Percentiles rank a stretch among this genome's conserved stretches.
phyloP scores from a whole-genome alignment of 139 green algal genomes.

The Zygnema cylindricum region DNA sequence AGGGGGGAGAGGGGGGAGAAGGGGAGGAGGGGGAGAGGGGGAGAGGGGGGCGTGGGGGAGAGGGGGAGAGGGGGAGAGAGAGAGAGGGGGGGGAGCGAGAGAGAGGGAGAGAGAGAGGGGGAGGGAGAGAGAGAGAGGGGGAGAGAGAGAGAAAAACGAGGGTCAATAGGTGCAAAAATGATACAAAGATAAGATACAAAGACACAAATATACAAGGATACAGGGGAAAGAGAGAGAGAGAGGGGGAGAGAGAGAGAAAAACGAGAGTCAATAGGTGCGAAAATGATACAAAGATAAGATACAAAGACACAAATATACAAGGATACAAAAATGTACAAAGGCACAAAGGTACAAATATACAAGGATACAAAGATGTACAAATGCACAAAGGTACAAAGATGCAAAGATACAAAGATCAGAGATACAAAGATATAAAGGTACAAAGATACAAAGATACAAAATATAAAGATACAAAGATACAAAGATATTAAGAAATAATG shows the following conservation, averaged over 20 bases:
- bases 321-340: not conserved
- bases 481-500: too few species aligned
- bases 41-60: not conserved
- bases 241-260: not conserved
- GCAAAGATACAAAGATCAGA: not conserved
- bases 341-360: not conserved
- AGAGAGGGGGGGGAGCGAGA: not conserved
- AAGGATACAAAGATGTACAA: not conserved
- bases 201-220: too few species aligned
- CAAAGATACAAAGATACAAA: too few species aligned
- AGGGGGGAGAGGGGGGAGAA: not conserved
- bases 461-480: too few species aligned
- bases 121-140: not conserved
- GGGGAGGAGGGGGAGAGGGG: not conserved
- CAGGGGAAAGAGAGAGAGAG: not conserved
- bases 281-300: too few species aligned
- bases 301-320: too few species aligned
- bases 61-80: not conserved
- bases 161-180: too few species aligned
- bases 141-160: not conserved
- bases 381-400: not conserved
- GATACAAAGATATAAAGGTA: too few species aligned
- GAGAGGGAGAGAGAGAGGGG: not conserved
- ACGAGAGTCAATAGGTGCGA: not conserved
- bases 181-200: too few species aligned